A percentile compares a stretch with the other conserved stretches of the same genome.
Conservation (phyloP, 768 basidiomycete species). For the Mycena capillaripes region DNA sequence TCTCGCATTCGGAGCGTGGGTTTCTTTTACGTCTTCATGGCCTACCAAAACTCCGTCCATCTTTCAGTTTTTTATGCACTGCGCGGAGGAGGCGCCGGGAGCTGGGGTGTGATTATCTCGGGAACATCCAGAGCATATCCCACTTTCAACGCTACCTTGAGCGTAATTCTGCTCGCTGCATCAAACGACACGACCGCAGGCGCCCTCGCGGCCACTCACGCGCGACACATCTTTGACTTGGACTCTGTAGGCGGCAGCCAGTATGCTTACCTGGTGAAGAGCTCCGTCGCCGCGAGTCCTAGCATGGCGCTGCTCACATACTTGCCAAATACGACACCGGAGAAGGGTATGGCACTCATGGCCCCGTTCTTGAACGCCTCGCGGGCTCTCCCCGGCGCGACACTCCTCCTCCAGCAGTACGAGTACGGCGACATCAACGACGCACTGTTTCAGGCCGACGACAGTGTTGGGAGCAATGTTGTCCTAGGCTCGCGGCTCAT, state of each 20-base stretch:
- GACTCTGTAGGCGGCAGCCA: constrained; percentile 47
- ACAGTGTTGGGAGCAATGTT: constrained; percentile 24
- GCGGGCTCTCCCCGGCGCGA: constrained; percentile 33
- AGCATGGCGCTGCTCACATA: constrained; percentile 40
- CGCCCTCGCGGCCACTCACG: constrained; percentile 45
- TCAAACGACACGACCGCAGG: constrained; percentile 37
- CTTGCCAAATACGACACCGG: constrained; percentile 23
- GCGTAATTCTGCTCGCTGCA: constrained; percentile 34
- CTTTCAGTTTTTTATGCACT: constrained; percentile 46
- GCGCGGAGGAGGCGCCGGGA: constrained; percentile 48
- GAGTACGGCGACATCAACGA: constrained; percentile 32
- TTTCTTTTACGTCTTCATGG: not conserved
- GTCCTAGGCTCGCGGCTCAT: constrained; percentile 39
- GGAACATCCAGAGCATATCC: constrained; percentile 52
- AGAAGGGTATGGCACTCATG: constrained; percentile 33
- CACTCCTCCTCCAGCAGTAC: constrained; percentile 9
- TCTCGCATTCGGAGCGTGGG: constrained; percentile 43
- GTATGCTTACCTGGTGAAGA: constrained; percentile 42
- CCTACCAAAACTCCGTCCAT: no score
- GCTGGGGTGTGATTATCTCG: constrained; percentile 54
- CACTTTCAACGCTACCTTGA: constrained; percentile 47
- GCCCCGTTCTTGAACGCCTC: constrained; percentile 41
- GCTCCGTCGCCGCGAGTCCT: constrained; percentile 23
- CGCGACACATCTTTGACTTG: constrained; percentile 52
- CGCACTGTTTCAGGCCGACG: constrained; percentile 32